Percentiles rank a stretch among this genome's conserved stretches.
Conservation (phyloP, 805 yeast species). For the Yarrowia porcina region DNA sequence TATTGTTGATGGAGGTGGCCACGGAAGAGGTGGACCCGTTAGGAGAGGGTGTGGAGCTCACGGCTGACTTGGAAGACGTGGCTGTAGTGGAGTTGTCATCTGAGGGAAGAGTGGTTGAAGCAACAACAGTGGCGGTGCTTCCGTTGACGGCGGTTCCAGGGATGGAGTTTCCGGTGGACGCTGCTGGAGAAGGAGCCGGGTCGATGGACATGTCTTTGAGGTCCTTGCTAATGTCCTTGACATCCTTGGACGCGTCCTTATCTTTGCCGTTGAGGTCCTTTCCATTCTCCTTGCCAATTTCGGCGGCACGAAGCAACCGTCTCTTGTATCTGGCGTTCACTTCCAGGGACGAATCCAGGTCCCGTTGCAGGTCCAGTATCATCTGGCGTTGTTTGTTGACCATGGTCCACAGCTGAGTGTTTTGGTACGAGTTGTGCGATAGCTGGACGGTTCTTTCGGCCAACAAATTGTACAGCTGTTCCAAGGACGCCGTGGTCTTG, state of each 20-base stretch:
- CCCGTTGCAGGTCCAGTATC: conserved; percentile 32
- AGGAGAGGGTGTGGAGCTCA: background rate
- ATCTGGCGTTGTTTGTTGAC: conserved; percentile 32
- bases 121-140: background rate
- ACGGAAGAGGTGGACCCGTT: conserved; percentile 1
- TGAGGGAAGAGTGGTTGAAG: background rate
- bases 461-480: conserved; percentile 27
- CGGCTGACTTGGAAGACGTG: background rate
- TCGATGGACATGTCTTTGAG: no score
- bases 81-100: background rate
- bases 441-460: conserved; percentile 30
- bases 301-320: background rate
- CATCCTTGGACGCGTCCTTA: no score
- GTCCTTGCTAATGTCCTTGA: no score
- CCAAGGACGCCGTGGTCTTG: conserved; percentile 15
- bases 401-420: conserved; percentile 32
- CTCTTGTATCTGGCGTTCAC: conserved; percentile 27
- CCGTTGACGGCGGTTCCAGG: background rate
- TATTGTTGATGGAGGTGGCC: background rate
- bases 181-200: no score
- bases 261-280: background rate
- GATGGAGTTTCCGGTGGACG: background rate
- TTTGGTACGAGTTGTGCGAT: conserved; percentile 30
- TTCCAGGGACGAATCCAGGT: conserved; percentile 29
- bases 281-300: background rate